Evolutionary conservation across 192 early-diverging fungal species (phyloP).

Genomic region (Coemansia sp.): DNA sequence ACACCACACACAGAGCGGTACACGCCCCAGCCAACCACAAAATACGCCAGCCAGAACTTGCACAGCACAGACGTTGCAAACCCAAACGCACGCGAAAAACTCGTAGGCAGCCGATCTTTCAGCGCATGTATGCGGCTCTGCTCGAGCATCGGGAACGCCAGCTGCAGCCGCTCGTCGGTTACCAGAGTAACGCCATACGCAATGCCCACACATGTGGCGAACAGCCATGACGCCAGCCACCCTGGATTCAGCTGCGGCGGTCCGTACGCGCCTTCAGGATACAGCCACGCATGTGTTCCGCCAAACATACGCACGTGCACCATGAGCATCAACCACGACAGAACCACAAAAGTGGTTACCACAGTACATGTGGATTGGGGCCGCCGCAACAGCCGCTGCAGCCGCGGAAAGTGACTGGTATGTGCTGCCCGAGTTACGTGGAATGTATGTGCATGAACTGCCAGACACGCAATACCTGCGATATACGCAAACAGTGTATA

Average conservation of each 20-base stretch:
- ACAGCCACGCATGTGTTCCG: slow-evolving; percentile 44
- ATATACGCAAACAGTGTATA: slow-evolving; percentile 36
- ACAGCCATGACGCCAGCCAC: slow-evolving; percentile 40
- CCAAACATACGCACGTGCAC: slow-evolving; percentile 38
- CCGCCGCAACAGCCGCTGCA: slow-evolving; percentile 47
- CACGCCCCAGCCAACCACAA: slow-evolving; percentile 45
- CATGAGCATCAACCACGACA: slow-evolving; percentile 27
- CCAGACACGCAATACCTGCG: slow-evolving; percentile 21
- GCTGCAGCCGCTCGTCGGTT: slow-evolving; percentile 44
- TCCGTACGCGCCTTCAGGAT: slow-evolving; percentile 45
- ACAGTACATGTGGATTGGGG: slow-evolving; percentile 18
- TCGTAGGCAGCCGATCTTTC: slow-evolving; percentile 41
- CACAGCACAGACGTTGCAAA: slow-evolving; percentile 23
- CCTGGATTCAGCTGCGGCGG: slow-evolving; percentile 51
- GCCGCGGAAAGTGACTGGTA: slow-evolving; percentile 39
- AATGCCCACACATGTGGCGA: slow-evolving; percentile 22
- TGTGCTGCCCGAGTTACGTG: slow-evolving; percentile 38
- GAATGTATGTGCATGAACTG: slow-evolving; percentile 30
- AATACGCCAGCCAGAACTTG: slow-evolving; percentile 45
- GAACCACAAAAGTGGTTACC: slow-evolving; percentile 13
- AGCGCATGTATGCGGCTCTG: slow-evolving; percentile 46
- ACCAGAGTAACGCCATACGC: slow-evolving; percentile 30
- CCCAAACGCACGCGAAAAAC: slow-evolving; percentile 27
- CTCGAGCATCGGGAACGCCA: slow-evolving; percentile 45
- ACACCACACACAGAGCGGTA: slow-evolving; percentile 40